These are phyloP conservation scores for Biancaea sappan DNA, from an alignment of 306 rosid genomes.

Conservation along the genomic window DNA sequence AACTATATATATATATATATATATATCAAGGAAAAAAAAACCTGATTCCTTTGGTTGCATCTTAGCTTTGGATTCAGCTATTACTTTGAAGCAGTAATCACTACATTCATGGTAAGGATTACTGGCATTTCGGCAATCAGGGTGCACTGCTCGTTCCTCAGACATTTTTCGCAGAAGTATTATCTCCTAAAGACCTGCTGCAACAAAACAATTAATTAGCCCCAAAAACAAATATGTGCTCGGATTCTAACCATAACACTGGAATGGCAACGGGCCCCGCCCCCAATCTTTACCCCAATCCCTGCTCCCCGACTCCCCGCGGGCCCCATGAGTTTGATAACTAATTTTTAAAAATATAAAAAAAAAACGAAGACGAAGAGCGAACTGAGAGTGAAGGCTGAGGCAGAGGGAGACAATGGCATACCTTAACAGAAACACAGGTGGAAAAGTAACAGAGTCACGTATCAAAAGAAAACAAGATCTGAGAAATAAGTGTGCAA, in stretches of 20 bases:
- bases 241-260: neutral
- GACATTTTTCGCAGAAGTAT: slow-evolving; percentile 43
- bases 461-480: neutral
- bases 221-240: neutral
- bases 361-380: no score
- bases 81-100: slow-evolving; percentile 79
- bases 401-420: no score
- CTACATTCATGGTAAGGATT: slow-evolving; percentile 89
- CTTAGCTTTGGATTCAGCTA: slow-evolving; percentile 69
- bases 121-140: slow-evolving; percentile 85
- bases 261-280: no score
- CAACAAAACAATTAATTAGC: neutral
- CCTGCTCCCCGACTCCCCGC: no score
- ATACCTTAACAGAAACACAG: neutral
- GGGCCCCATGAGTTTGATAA: no score
- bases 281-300: no score
- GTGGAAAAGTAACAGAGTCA: neutral
- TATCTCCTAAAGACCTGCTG: slow-evolving; percentile 15
- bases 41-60: slow-evolving; percentile 51
- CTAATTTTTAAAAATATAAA: no score
- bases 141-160: slow-evolving; percentile 81
- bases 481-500: neutral
- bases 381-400: no score
- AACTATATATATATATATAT: neutral
- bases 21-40: slow-evolving; percentile 24